Conservation (phyloP, 768 basidiomycete species). For the Boletus sp. region DNA sequence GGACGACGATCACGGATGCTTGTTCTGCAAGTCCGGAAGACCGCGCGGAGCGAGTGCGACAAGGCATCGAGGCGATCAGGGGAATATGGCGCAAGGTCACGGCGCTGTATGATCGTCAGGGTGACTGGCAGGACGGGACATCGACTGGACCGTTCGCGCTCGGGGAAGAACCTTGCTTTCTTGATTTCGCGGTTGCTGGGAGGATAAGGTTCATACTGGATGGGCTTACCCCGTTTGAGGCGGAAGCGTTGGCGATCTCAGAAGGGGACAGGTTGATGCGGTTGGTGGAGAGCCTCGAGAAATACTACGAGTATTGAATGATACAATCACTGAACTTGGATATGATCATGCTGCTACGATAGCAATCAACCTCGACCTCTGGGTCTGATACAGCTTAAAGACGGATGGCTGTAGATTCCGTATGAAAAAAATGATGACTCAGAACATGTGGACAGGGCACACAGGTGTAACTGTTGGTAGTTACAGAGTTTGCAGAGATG, state of each 20-base stretch:
- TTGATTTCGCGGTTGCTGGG: constrained; percentile 23
- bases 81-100: constrained; percentile 28
- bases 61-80: constrained; percentile 15
- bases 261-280: constrained; percentile 12
- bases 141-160: constrained; percentile 2
- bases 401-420: too few relatives aligned
- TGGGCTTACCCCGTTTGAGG: constrained; percentile 12
- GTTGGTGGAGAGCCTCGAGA: constrained; percentile 17
- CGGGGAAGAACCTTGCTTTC: constrained; percentile 17
- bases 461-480: too few relatives aligned
- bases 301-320: constrained; percentile 11
- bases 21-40: constrained; percentile 25
- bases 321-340: too few relatives aligned
- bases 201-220: constrained; percentile 13
- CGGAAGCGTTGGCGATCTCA: constrained; percentile 1
- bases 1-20: constrained; percentile 30
- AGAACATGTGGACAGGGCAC: too few relatives aligned
- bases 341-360: not conserved
- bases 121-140: not conserved
- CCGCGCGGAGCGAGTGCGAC: constrained; percentile 23
- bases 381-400: too few relatives aligned
- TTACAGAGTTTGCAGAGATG: too few relatives aligned
- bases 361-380: too few relatives aligned
- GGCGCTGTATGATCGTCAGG: constrained; percentile 7
- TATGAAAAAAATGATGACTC: too few relatives aligned